A percentile compares a stretch with the other conserved stretches of the same genome.
These are phyloP conservation scores for Kazachstania kunashirensis DNA, from an alignment of 805 yeast species.

Conservation along the genomic window DNA sequence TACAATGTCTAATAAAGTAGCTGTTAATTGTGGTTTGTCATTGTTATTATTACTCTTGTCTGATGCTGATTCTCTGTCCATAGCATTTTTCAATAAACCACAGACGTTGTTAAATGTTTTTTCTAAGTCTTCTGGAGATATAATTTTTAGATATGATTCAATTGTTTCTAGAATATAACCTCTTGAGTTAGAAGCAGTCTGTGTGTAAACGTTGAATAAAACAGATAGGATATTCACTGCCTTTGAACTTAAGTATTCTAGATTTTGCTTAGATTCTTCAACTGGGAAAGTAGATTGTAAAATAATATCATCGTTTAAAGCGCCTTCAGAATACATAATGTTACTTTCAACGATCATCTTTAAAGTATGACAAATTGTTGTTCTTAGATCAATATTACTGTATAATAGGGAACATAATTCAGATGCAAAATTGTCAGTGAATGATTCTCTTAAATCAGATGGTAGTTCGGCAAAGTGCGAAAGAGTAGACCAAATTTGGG, in stretches of 20 bases:
- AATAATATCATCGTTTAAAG: slow-evolving; percentile 44
- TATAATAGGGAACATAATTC: slow-evolving; percentile 65
- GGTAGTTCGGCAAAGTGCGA: slow-evolving; percentile 89
- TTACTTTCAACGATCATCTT: slow-evolving; percentile 72
- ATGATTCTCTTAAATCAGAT: slow-evolving; percentile 52
- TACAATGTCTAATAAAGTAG: slow-evolving; percentile 85
- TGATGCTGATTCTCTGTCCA: slow-evolving; percentile 43
- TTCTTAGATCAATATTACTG: slow-evolving; percentile 64
- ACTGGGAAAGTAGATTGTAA: slow-evolving; percentile 54
- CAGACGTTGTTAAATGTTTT: slow-evolving; percentile 81
- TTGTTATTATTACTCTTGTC: slow-evolving; percentile 8
- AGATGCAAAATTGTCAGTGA: slow-evolving; percentile 72
- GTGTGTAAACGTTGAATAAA: slow-evolving; percentile 85
- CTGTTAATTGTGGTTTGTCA: slow-evolving; percentile 40
- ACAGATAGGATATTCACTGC: slow-evolving; percentile 77
- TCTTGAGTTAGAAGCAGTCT: slow-evolving; percentile 75
- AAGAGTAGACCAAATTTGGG: slow-evolving; percentile 85
- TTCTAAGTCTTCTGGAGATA: slow-evolving; percentile 55
- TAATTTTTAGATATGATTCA: slow-evolving; percentile 65
- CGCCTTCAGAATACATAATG: slow-evolving; percentile 45
- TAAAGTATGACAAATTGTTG: slow-evolving; percentile 73
- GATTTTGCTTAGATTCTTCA: slow-evolving; percentile 42
- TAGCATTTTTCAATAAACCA: slow-evolving; percentile 59
- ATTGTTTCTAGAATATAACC: slow-evolving; percentile 80
- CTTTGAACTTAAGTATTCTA: slow-evolving; percentile 53